Evolutionary conservation across 164 flowering plant species (phyloP), one percentile per base, ranked within the genome.

Genomic region (Buxus sempervirens): DNA sequence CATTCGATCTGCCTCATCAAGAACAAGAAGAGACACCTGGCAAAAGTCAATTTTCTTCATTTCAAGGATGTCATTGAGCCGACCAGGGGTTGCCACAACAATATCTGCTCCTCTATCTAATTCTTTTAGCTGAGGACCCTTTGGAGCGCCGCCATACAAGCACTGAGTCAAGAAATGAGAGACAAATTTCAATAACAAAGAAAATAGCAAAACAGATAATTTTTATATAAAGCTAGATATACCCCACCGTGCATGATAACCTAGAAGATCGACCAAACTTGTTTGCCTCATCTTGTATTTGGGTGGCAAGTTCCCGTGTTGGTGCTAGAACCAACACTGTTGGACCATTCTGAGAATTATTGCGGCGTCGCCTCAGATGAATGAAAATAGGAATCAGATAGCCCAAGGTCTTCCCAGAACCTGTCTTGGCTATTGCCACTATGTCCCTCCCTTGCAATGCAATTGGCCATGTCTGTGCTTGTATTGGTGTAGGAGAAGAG

Each of bases 1-100:
- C 98, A 93, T 93, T 36, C 97, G 85, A 79, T 93, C 97, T 23
- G 96, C 98, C 78, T 93, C 98, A 80, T 93, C 98, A 73, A 93
- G 97, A 42, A 93, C 94, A 70, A 93, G 89, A 55, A 88, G 82
- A 54, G 98, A 93, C 48, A 91, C 82, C 78, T 93, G 96, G 65
- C 84, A 54, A 61, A 93, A 84, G 72, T 83, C 82, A 56, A 93
- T 83, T 78, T 82, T 86, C 78, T 80, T 90, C 93, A 84, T 87
- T 69, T 91, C 97, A 64, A 93, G 86, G 51, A 93, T 88, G 67
- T 93, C 98, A 84, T 93, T 93, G 12, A 93, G 88, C 58, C 98
- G 90, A 25, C 98, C 98, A 76, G 98, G 98, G 26, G 98, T 93
- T 60, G 98, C 97, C 58, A 93, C 97, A 63, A 93, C 90, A 77